Conservation (phyloP, 176 grass and related monocot species). For the Triticum turgidum region DNA sequence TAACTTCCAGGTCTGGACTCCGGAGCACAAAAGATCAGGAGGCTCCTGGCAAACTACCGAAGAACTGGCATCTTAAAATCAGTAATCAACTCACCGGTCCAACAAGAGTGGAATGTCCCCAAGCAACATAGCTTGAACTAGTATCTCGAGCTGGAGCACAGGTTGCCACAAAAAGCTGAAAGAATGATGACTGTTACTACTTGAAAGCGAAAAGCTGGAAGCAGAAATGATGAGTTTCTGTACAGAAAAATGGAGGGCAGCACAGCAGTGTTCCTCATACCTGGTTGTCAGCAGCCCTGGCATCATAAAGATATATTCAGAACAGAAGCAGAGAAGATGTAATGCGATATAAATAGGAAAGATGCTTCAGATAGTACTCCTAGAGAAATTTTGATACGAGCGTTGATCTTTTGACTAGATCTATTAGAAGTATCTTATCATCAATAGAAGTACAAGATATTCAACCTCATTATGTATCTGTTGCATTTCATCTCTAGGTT, state of each 20-base stretch:
- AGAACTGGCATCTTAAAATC: background rate
- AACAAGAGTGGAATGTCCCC: slow-evolving; percentile 93
- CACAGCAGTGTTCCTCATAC: slow-evolving; percentile 24
- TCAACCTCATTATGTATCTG: background rate
- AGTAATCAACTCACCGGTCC: slow-evolving; percentile 71
- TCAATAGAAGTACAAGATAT: background rate
- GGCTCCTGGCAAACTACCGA: background rate
- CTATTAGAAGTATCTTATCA: background rate
- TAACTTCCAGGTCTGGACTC: background rate
- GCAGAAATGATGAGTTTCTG: background rate
- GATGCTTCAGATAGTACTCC: slow-evolving; percentile 1
- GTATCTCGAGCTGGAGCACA: slow-evolving; percentile 75
- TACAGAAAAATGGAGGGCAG: background rate
- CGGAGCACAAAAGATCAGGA: background rate
- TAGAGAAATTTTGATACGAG: background rate
- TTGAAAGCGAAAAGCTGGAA: background rate
- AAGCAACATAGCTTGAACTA: slow-evolving; percentile 71
- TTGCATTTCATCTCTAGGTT: background rate
- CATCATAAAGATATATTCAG: slow-evolving; percentile 36
- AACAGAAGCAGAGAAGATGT: background rate
- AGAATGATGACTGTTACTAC: slow-evolving; percentile 16
- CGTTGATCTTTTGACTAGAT: background rate
- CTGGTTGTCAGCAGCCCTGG: slow-evolving; percentile 93
- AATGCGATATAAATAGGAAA: slow-evolving; percentile 8
- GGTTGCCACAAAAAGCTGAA: slow-evolving; percentile 67